phyloP scores from a whole-genome alignment of 2,329 filamentous ascomycete species.

The Periconia sp. region DNA sequence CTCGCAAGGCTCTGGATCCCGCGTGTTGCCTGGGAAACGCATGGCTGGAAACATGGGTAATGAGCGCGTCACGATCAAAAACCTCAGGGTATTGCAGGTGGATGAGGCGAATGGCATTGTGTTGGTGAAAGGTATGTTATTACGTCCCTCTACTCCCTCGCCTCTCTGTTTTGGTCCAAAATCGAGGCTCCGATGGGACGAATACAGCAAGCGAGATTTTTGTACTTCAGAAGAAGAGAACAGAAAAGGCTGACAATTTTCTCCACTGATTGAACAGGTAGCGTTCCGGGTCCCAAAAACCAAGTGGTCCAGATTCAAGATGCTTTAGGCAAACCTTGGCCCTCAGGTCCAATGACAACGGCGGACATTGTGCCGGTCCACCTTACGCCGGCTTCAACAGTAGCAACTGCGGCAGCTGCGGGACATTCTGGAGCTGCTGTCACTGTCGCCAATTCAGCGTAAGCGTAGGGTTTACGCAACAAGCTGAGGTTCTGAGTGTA shows the following conservation, averaged over 20 bases:
- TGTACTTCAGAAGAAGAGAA: neutral
- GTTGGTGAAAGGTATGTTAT: slow-evolving; percentile 72
- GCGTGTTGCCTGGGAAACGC: slow-evolving; percentile 93
- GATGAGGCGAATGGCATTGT: slow-evolving; percentile 86
- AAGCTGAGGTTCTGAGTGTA: neutral
- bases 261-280: slow-evolving; percentile 45
- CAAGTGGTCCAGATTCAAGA: slow-evolving; percentile 84
- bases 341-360: slow-evolving; percentile 48
- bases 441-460: neutral
- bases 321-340: slow-evolving; percentile 84
- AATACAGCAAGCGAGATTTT: neutral
- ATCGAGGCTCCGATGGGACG: neutral
- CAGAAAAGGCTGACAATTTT: neutral
- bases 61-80: slow-evolving; percentile 85
- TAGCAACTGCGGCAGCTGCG: neutral
- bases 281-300: slow-evolving; percentile 85
- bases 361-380: slow-evolving; percentile 19
- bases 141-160: neutral
- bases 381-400: neutral
- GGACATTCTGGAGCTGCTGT: neutral
- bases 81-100: slow-evolving; percentile 84
- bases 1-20: slow-evolving; percentile 86
- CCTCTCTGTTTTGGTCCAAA: neutral
- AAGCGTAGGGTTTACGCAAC: neutral
- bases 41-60: slow-evolving; percentile 97